phyloP scores from a whole-genome alignment of 257 asterid species.

The Solanum chmielewskii region DNA sequence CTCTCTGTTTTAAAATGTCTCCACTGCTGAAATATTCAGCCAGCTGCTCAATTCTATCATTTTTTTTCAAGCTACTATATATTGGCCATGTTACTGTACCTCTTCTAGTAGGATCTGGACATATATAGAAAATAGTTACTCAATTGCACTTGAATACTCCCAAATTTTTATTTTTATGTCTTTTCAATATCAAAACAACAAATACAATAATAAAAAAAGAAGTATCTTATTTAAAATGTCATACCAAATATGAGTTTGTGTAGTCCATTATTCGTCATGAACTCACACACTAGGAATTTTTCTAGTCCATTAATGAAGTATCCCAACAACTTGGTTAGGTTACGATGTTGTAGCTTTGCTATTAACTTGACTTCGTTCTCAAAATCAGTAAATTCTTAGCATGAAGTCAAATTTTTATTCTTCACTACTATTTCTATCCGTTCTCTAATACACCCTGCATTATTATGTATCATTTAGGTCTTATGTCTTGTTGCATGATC shows the following conservation, averaged over 20 bases:
- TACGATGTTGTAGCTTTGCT: conserved; percentile 26
- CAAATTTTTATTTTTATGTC: neutral
- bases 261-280: conserved; percentile 27
- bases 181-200: neutral
- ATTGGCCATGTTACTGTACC: conserved; percentile 10
- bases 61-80: too few species aligned
- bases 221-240: neutral
- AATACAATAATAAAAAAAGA: neutral
- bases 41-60: too few species aligned
- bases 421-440: conserved; percentile 28
- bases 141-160: neutral
- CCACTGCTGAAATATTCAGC: too few species aligned
- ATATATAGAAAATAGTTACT: neutral
- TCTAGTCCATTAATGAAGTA: conserved; percentile 23
- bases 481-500: neutral
- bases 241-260: conserved; percentile 24
- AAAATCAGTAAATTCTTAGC: conserved; percentile 23
- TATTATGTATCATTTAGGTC: neutral
- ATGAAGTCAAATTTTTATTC: conserved; percentile 13
- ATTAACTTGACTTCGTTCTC: conserved; percentile 26
- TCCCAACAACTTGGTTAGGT: conserved; percentile 33
- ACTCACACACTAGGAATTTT: conserved; percentile 29
- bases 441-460: conserved; percentile 11
- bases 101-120: conserved; percentile 9
- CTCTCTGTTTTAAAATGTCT: too few species aligned